Base-by-base conservation (phyloP, 208 protist genomes). In the Wallacemonas sp. region DNA sequence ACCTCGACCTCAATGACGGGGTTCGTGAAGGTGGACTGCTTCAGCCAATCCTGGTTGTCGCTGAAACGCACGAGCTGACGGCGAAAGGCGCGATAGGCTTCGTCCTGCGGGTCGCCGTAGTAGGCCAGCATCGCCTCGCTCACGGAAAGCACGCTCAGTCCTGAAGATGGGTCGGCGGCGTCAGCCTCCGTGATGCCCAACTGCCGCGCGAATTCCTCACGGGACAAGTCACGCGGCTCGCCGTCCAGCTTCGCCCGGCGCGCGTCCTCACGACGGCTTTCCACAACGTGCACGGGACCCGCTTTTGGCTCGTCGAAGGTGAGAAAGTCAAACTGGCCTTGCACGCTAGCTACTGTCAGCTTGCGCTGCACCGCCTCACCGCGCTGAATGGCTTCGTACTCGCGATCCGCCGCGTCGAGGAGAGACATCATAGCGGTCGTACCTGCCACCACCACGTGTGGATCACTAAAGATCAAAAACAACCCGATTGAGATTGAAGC, bases 41-140 rank as follows among this genome's bases (percentile, higher is more conserved):
- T 89, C 3, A 90, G 59, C 72, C 73, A 90, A 36, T 69, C 69
- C 21, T 60, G 59, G 44, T 81, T 72, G 15, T 71, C 75, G 0
- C 48, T 29, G 34, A 71, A 73, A 1, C 21, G 71, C 22, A 69
- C 44, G 55, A 88, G 66, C 30, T 76, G 67, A 21, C 71, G 50
- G 3, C 61, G 44, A 37, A 87, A 78, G 27, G 41, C 37, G 17
- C 71, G 64, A 55, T 84, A 93, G 4, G 68, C 68, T 39, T 84
- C 77, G 27, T 83, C 81, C 21, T 83, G 74, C 12, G 76, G 74
- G 66, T 87, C 78, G 9, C 83, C 79, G 52, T 75, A 82, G 75
- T 93, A 91, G 36, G 65, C 66, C 3, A 71, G 68, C 21, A 71
- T 50, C 4, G 57, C 69, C n/a, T 72, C 72, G 10, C 66, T 65